These are phyloP conservation scores for Microbotryum lychnidis-dioicae DNA, from an alignment of 1,284 basidiomycete genomes.

Conservation along the genomic window DNA sequence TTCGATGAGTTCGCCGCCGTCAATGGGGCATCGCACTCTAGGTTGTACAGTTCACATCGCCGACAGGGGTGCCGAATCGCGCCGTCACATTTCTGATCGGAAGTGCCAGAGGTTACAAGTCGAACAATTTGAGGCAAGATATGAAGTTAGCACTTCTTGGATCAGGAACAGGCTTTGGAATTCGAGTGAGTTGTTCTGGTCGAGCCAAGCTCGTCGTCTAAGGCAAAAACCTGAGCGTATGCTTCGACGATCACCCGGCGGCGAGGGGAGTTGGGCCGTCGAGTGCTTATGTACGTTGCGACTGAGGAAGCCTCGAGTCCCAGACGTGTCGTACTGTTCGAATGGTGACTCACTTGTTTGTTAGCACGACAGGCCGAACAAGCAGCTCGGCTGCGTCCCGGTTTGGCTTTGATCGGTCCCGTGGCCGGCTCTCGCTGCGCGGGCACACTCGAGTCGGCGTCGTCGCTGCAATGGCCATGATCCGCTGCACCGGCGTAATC, in stretches of 20 bases:
- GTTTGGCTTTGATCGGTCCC: not conserved
- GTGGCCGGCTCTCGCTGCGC: not conserved
- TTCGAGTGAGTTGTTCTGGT: too few species aligned
- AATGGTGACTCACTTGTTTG: not conserved
- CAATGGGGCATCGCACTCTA: conserved; percentile 5
- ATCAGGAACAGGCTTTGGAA: too few species aligned
- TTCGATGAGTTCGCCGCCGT: not conserved
- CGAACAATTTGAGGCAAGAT: too few species aligned
- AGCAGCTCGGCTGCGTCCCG: conserved; percentile 2
- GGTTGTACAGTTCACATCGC: conserved; percentile 21
- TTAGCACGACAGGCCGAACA: not conserved
- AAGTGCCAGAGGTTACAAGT: not conserved
- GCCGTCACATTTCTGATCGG: conserved; percentile 5
- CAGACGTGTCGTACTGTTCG: not conserved
- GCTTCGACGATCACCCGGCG: not conserved
- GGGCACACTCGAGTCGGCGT: too few species aligned
- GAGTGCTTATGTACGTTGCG: not conserved
- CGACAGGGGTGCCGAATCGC: conserved; percentile 7
- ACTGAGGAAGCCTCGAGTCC: not conserved
- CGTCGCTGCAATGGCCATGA: too few species aligned
- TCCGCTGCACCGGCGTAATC: too few species aligned
- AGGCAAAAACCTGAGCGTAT: not conserved
- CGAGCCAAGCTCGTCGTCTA: too few species aligned
- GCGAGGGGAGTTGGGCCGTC: not conserved
- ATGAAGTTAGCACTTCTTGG: too few species aligned